Base-by-base conservation (phyloP, 352 stramenopile species). In the Globisporangium spiculum region DNA sequence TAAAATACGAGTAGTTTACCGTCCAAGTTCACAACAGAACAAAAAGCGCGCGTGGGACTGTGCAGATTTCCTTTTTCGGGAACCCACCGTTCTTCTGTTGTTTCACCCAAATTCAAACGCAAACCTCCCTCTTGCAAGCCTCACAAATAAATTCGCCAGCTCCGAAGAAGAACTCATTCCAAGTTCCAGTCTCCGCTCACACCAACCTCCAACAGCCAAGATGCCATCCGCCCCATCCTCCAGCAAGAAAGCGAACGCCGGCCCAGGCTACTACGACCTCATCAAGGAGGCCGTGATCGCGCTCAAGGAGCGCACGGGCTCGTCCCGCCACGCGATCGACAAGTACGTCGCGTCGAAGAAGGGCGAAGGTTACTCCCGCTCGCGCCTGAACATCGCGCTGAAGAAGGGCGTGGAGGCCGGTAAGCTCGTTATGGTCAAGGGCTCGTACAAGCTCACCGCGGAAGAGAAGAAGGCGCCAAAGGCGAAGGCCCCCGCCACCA, bases 361-460 rank as follows among this genome's bases (percentile, higher is more conserved):
- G 75, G 87, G 85, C 54, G 74, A 76, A 22, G 83, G 75, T 55
- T 95, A 93, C 78, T 83, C 79, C 60, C 91, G 91, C 67, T 88
- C 87, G 52, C 84, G 86, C 24, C 74, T 97, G 52, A 96, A 95
- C 78, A 89, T 96, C 24, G 91, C 93, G 30, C 77, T 98, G 16
- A 97, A 98, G 85, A 86, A 86, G 58, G 92, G 86, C 44, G 92
- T 98, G 18, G 84, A 94, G 65, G 74, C 77, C 10, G 93, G 93
- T 68, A 94, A 94, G 74, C 84, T 98, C 4, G 81, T 98, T 24
- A 79, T 96, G 53, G 85, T 97, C 20, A 98, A 98, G 83, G 86
- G 84, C 60, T 98, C 92, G 48, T 98, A 97, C 90, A 98, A 98
- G 80, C 81, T 98, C 18, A 91, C 90, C 3, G 74, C 93, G 24